Evolutionary conservation across 257 asterid species (phyloP).

Genomic region (Salvia hispanica): DNA sequence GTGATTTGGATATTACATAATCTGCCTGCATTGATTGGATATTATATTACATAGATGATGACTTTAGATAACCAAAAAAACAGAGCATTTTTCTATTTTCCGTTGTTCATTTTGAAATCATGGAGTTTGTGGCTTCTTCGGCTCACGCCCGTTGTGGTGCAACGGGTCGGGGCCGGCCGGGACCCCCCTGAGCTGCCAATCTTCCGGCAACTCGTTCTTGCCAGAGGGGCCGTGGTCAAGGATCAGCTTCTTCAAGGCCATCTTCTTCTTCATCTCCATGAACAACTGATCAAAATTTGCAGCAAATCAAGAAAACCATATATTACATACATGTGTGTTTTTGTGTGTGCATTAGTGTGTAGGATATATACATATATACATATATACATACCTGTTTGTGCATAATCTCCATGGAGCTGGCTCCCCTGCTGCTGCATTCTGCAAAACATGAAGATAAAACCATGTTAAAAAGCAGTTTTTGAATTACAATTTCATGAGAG

Average conservation of each 20-base stretch:
- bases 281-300: conserved; percentile 31
- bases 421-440: conserved; percentile 49
- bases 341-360: not conserved
- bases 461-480: not conserved
- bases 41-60: conserved; percentile 1
- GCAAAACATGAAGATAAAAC: conserved; percentile 23
- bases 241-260: conserved; percentile 37
- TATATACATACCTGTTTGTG: conserved; percentile 35
- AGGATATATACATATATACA: too few relatives aligned
- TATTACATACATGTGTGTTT: not conserved
- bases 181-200: conserved; percentile 60
- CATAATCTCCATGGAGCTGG: conserved; percentile 26
- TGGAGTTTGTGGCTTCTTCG: conserved; percentile 56
- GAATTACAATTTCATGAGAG: not conserved
- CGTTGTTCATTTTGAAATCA: conserved; percentile 20
- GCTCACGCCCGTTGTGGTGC: conserved; percentile 58
- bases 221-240: conserved; percentile 15
- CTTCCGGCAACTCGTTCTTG: conserved; percentile 42
- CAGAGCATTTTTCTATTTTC: not conserved
- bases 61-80: conserved; percentile 14
- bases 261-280: conserved; percentile 47
- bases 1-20: conserved; percentile 21
- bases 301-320: not conserved
- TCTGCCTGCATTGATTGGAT: conserved; percentile 11
- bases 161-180: conserved; percentile 71